A percentile compares a stretch with the other conserved stretches of the same genome.
Evolutionary conservation across 1,284 basidiomycete genomes (phyloP).

Genomic region (Ustilago esculenta): DNA sequence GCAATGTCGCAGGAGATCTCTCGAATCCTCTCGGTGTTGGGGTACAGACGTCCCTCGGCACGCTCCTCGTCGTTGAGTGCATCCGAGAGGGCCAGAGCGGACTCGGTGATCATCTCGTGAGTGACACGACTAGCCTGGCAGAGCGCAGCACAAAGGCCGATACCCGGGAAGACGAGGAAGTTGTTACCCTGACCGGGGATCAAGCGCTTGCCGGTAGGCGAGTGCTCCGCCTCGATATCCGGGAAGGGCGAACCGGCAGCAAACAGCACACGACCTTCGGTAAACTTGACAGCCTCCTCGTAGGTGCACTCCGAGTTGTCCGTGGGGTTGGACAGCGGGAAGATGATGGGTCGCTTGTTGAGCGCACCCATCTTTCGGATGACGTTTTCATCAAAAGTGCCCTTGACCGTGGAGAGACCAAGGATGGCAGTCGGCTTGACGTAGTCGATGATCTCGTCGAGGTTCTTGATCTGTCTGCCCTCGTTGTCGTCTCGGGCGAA

Average conservation of each 20-base stretch:
- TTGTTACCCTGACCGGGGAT: conserved; percentile 92
- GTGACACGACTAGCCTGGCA: conserved; percentile 77
- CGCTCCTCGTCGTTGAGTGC: conserved; percentile 78
- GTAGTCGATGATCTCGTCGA: conserved; percentile 83
- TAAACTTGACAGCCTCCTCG: conserved; percentile 81
- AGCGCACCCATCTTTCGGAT: conserved; percentile 83
- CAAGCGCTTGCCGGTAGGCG: conserved; percentile 73
- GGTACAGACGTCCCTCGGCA: conserved; percentile 67
- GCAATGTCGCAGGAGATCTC: conserved; percentile 62
- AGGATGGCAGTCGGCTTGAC: conserved; percentile 91
- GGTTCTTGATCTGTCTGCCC: conserved; percentile 64
- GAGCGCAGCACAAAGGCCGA: conserved; percentile 69
- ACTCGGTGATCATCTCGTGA: conserved; percentile 76
- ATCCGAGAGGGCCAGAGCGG: conserved; percentile 78
- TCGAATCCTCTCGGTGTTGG: conserved; percentile 58
- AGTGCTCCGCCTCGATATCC: conserved; percentile 68
- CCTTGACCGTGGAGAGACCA: conserved; percentile 86
- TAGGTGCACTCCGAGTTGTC: conserved; percentile 79
- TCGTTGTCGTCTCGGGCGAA: conserved; percentile 63
- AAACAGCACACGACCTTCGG: conserved; percentile 75
- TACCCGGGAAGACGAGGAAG: conserved; percentile 69
- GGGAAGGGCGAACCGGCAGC: conserved; percentile 91
- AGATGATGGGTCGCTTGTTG: conserved; percentile 89
- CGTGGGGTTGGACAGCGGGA: conserved; percentile 94
- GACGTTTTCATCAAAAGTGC: conserved; percentile 81